Percentiles rank a stretch among this genome's conserved stretches.
Evolutionary conservation across 495 filamentous ascomycete species (phyloP).

Genomic region (Aspergillus cavernicola): DNA sequence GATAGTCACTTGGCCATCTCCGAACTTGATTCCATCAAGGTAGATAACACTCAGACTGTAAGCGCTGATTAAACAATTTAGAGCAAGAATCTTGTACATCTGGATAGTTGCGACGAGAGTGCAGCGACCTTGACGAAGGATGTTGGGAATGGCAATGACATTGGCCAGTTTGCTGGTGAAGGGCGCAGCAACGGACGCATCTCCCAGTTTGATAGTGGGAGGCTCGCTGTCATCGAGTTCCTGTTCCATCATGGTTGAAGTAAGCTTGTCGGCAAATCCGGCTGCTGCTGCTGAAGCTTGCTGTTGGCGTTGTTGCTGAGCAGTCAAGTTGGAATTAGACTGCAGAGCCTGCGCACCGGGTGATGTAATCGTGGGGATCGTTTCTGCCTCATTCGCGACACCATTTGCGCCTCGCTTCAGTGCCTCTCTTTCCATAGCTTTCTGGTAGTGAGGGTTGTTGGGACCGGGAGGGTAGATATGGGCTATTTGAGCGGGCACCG

Average conservation of each 20-base stretch:
- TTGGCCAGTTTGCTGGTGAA: conserved; percentile 98
- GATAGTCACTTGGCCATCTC: conserved; percentile 97
- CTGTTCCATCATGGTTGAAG: conserved; percentile 81
- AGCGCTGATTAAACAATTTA: conserved; percentile 97
- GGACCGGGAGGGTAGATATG: conserved; percentile 93
- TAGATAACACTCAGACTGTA: conserved; percentile 97
- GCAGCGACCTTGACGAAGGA: conserved; percentile 94
- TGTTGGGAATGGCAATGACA: conserved; percentile 96
- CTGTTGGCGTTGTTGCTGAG: conserved; percentile 58
- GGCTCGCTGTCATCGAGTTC: conserved; percentile 88
- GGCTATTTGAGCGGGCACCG: conserved; percentile 84
- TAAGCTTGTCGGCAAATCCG: conserved; percentile 82
- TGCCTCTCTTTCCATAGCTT: conserved; percentile 81
- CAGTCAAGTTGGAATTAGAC: conserved; percentile 41
- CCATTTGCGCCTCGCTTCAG: conserved; percentile 61
- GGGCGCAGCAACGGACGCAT: conserved; percentile 93
- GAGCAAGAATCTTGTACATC: conserved; percentile 99
- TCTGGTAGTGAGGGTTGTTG: conserved; percentile 90
- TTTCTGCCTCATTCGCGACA: conserved; percentile 42
- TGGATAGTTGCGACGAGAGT: conserved; percentile 97
- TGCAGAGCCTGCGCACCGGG: conserved; percentile 67
- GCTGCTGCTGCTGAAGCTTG: conserved; percentile 67
- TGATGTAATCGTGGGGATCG: conserved; percentile 64
- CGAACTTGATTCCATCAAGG: conserved; percentile 98
- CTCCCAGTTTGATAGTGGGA: conserved; percentile 93